Conservation (phyloP, 805 yeast genomes). For the Cyberlindnera bimundalis region DNA sequence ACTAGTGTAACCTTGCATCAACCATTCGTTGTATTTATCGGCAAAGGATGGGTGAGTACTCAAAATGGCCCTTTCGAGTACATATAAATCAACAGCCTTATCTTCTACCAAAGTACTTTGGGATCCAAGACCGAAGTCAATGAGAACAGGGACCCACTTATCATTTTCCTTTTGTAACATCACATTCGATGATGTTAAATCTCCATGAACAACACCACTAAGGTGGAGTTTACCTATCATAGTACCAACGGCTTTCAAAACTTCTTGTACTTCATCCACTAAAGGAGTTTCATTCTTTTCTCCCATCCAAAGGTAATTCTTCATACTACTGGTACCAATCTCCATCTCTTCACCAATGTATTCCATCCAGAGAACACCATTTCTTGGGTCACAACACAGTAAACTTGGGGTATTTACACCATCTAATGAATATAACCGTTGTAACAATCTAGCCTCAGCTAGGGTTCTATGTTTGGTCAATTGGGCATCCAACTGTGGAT, state of each 20-base stretch:
- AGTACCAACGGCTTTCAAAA: conserved; percentile 56
- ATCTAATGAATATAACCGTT: conserved; percentile 41
- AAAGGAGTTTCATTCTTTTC: conserved; percentile 45
- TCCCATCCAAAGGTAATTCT: conserved; percentile 68
- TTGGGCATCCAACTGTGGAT: conserved; percentile 70
- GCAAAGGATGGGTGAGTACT: conserved; percentile 87
- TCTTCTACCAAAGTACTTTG: conserved; percentile 78
- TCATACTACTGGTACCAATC: conserved; percentile 59
- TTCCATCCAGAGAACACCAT: conserved; percentile 91
- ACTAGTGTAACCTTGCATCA: conserved; percentile 63
- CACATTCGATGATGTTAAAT: conserved; percentile 86
- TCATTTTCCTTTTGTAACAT: conserved; percentile 37
- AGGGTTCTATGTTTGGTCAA: conserved; percentile 79
- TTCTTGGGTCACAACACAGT: conserved; percentile 68
- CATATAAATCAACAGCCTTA: conserved; percentile 96
- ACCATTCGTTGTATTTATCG: conserved; percentile 59
- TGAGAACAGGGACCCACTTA: conserved; percentile 52
- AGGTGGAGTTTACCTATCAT: conserved; percentile 70
- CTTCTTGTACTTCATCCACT: conserved; percentile 37
- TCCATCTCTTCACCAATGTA: conserved; percentile 52
- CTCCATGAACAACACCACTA: conserved; percentile 87
- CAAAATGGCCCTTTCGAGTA: conserved; percentile 83
- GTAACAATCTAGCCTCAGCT: conserved; percentile 78
- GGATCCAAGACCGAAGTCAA: conserved; percentile 90
- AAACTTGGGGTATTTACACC: conserved; percentile 71